These are phyloP conservation scores for Lentinula raphanica DNA, from an alignment of 768 basidiomycete genomes.

Conservation along the genomic window DNA sequence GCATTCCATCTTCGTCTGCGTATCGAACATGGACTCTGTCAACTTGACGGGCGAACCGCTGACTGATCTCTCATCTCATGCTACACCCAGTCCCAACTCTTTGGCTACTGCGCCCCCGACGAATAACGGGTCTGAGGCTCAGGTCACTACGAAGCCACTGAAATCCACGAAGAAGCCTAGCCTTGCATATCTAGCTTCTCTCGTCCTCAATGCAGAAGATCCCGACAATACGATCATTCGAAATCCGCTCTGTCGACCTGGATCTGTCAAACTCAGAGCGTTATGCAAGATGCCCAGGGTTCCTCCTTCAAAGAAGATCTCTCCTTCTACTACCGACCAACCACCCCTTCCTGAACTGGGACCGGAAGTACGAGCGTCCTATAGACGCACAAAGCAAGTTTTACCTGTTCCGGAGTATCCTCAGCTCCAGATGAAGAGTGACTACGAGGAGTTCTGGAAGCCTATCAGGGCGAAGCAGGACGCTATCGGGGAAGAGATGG, in stretches of 20 bases:
- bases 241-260: background rate
- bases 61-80: background rate
- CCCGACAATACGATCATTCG: background rate
- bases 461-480: background rate
- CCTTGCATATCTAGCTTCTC: background rate
- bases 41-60: too few relatives aligned
- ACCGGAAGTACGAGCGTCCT: accelerated
- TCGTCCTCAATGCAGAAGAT: background rate
- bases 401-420: too few relatives aligned
- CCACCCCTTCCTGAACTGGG: too few relatives aligned
- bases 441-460: background rate
- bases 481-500: background rate
- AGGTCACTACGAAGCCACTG: background rate
- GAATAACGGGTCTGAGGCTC: background rate
- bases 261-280: background rate
- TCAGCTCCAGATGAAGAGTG: background rate
- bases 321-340: too few relatives aligned
- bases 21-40: background rate
- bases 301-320: too few relatives aligned
- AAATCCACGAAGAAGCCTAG: background rate
- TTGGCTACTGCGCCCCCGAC: too few relatives aligned
- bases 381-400: too few relatives aligned
- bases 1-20: background rate
- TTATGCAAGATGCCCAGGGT: background rate
- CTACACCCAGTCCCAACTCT: too few relatives aligned